These are phyloP conservation scores for Nelumbo lutea DNA, from an alignment of 164 flowering plant genomes.

Conservation along the genomic window DNA sequence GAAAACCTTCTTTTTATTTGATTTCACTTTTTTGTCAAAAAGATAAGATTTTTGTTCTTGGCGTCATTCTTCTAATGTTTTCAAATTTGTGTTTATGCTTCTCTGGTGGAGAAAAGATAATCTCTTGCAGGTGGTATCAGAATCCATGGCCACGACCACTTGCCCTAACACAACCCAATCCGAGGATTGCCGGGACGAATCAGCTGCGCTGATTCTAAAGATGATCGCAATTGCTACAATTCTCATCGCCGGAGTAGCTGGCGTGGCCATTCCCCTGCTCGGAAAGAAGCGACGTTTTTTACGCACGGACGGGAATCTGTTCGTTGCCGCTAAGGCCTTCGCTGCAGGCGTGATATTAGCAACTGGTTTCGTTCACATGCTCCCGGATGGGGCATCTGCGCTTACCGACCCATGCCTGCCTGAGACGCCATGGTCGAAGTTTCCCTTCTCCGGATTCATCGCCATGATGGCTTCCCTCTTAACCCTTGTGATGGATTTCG, in stretches of 20 bases:
- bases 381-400: constrained; percentile 60
- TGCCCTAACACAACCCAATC: constrained; percentile 28
- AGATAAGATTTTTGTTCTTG: not conserved
- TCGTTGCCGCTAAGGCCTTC: constrained; percentile 80
- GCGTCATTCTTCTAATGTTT: not conserved
- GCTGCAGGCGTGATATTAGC: constrained; percentile 97
- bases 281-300: constrained; percentile 63
- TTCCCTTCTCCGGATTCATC: constrained; percentile 79
- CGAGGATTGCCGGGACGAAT: constrained; percentile 55
- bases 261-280: constrained; percentile 67
- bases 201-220: constrained; percentile 52
- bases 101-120: constrained; percentile 11
- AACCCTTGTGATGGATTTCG: constrained; percentile 70
- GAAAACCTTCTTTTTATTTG: not conserved
- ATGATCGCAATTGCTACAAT: constrained; percentile 65
- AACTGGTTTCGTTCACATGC: constrained; percentile 94
- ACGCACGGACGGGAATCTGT: constrained; percentile 60
- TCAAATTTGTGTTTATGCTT: constrained; percentile 2
- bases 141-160: constrained; percentile 36
- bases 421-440: constrained; percentile 59
- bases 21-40: not conserved
- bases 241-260: constrained; percentile 56
- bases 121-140: constrained; percentile 24
- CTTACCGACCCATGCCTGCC: constrained; percentile 69
- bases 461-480: constrained; percentile 74